Conservation (phyloP, 1,284 basidiomycete species). For the Chondrostereum purpureum region DNA sequence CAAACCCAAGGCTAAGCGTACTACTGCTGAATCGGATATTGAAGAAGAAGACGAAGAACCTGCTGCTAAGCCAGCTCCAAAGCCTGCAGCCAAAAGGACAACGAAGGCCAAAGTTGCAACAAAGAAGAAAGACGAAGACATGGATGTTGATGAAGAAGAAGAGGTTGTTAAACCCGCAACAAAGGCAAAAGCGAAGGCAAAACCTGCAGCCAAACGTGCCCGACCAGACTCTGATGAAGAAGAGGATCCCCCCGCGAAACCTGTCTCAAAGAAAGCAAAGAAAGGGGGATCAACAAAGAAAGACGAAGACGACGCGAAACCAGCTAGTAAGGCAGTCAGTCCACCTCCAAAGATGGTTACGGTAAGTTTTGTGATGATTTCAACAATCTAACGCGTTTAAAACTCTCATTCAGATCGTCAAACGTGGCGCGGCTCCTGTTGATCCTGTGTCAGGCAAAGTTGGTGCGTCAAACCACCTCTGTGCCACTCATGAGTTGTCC, state of each 20-base stretch:
- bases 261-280: conserved; percentile 5
- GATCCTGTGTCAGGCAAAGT: conserved; percentile 43
- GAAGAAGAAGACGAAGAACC: conserved; percentile 1
- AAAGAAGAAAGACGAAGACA: conserved; percentile 16
- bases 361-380: conserved; percentile 10
- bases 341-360: conserved; percentile 30
- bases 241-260: conserved; percentile 14
- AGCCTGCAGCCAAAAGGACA: conserved; percentile 10
- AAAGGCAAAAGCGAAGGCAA: conserved; percentile 20
- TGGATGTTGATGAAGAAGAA: conserved; percentile 10
- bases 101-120: conserved; percentile 12
- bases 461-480: conserved; percentile 29
- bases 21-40: not conserved
- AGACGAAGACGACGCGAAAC: conserved; percentile 17
- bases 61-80: conserved; percentile 11
- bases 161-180: not conserved
- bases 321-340: conserved; percentile 17
- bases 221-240: conserved; percentile 15
- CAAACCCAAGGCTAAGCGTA: not conserved
- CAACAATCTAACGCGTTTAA: conserved; percentile 2
- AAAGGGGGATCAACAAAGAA: conserved; percentile 13
- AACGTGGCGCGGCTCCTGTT: conserved; percentile 55
- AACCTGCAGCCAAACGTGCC: conserved; percentile 33
- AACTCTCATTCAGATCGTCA: conserved; percentile 29
- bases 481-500: not conserved